These are phyloP conservation scores for Clitocybe nebularis DNA, from an alignment of 1,284 basidiomycete genomes.

Conservation along the genomic window DNA sequence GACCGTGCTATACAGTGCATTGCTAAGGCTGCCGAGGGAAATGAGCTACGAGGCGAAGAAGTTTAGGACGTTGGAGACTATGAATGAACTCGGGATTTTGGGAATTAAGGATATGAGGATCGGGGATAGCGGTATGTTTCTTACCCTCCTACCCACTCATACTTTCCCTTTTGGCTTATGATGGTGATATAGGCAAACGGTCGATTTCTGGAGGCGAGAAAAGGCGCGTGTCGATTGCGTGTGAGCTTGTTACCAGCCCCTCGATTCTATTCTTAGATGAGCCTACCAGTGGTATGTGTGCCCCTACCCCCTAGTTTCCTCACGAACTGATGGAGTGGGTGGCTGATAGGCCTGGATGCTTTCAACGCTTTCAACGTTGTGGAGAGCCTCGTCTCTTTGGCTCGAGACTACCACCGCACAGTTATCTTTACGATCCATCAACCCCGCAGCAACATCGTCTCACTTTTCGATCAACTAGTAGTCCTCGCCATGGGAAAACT, in stretches of 20 bases:
- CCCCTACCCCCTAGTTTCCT: too few species aligned
- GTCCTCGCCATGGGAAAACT: conserved; percentile 82
- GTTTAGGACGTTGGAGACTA: conserved; percentile 90
- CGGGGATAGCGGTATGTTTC: conserved; percentile 70
- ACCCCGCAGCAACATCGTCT: conserved; percentile 96
- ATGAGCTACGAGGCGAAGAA: conserved; percentile 95
- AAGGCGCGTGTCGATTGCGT: conserved; percentile 94
- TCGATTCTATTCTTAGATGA: conserved; percentile 96
- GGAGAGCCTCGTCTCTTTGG: conserved; percentile 82
- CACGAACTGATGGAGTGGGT: neutral
- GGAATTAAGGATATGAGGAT: conserved; percentile 89
- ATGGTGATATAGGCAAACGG: conserved; percentile 70
- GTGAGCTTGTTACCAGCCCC: conserved; percentile 94
- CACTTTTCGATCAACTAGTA: conserved; percentile 89
- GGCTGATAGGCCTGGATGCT: conserved; percentile 83
- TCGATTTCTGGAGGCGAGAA: conserved; percentile 97
- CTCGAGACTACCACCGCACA: conserved; percentile 89
- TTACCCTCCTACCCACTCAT: neutral
- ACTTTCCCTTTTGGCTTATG: neutral
- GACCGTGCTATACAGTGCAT: conserved; percentile 90
- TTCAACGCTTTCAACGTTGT: conserved; percentile 96
- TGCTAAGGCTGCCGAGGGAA: conserved; percentile 86
- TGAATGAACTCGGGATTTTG: conserved; percentile 93
- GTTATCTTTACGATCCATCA: conserved; percentile 98
- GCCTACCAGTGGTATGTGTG: conserved; percentile 84